These are phyloP conservation scores for Gremmenia infestans DNA, from an alignment of 2,329 filamentous ascomycete genomes.

Conservation along the genomic window DNA sequence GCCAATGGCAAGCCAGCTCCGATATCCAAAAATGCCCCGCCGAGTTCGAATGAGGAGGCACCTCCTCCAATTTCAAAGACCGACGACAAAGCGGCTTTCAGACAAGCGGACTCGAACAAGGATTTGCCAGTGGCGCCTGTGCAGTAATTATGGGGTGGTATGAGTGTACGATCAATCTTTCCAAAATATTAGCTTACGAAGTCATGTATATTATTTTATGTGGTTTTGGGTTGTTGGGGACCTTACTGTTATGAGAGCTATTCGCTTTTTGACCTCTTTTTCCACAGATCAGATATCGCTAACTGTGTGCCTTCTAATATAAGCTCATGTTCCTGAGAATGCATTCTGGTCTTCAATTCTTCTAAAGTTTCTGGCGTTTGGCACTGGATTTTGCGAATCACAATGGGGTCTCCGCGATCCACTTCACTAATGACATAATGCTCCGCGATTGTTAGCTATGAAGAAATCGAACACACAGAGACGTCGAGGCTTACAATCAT, in stretches of 20 bases:
- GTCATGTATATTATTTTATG: not conserved
- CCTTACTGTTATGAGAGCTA: not conserved
- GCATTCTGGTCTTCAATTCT: slow-evolving; percentile 67
- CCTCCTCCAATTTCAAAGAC: slow-evolving; percentile 6
- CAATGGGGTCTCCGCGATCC: slow-evolving; percentile 70
- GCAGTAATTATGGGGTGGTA: not conserved
- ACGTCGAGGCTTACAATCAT: slow-evolving; percentile 52
- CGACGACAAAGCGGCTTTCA: not conserved
- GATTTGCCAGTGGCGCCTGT: slow-evolving; percentile 3
- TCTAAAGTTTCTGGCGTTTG: slow-evolving; percentile 60
- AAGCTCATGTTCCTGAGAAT: slow-evolving; percentile 68
- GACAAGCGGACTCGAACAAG: slow-evolving; percentile 2
- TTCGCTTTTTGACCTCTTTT: slow-evolving; percentile 21
- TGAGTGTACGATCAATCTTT: slow-evolving; percentile 2
- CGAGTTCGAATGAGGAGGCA: not conserved
- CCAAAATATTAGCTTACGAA: slow-evolving; percentile 2
- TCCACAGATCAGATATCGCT: slow-evolving; percentile 39
- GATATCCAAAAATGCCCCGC: slow-evolving; percentile 3
- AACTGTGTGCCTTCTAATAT: slow-evolving; percentile 69
- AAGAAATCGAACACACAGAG: too few species aligned
- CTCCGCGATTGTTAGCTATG: too few species aligned
- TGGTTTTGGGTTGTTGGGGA: not conserved
- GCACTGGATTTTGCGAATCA: slow-evolving; percentile 64
- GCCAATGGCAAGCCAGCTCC: slow-evolving; percentile 3
- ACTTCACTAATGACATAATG: slow-evolving; percentile 80